Percentiles rank a stretch among this genome's conserved stretches.
phyloP scores from a whole-genome alignment of 164 flowering plant species.

The Annona cherimola region DNA sequence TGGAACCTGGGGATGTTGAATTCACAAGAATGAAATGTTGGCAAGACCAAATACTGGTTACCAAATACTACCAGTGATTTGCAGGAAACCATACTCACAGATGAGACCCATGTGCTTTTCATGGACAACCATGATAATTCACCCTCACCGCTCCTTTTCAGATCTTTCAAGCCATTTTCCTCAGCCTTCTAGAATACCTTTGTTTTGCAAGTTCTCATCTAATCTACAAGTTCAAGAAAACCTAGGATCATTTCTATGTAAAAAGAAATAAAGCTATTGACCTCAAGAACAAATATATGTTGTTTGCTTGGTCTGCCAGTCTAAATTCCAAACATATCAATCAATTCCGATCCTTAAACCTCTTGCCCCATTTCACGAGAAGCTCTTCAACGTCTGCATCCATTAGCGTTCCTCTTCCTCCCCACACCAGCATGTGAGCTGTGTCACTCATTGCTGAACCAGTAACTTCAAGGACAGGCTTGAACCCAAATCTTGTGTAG shows the following conservation, averaged over 20 bases:
- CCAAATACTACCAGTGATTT: too few relatives aligned
- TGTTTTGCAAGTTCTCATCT: too few relatives aligned
- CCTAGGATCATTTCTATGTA: neutral
- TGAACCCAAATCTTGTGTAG: slow-evolving; percentile 79
- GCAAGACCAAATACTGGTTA: too few relatives aligned
- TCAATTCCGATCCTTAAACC: slow-evolving; percentile 40
- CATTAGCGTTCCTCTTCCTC: slow-evolving; percentile 82
- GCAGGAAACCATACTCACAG: too few relatives aligned
- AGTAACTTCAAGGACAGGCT: slow-evolving; percentile 59
- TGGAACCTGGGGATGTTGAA: too few relatives aligned
- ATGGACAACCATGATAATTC: too few relatives aligned
- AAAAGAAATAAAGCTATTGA: neutral
- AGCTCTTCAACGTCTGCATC: slow-evolving; percentile 68
- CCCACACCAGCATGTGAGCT: slow-evolving; percentile 76
- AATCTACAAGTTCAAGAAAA: neutral
- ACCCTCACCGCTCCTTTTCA: too few relatives aligned
- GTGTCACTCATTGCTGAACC: slow-evolving; percentile 60
- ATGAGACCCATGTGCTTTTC: too few relatives aligned
- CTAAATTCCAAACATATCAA: neutral
- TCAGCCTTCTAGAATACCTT: too few relatives aligned
- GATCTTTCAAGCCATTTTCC: too few relatives aligned
- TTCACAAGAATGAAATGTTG: too few relatives aligned
- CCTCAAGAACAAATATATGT: neutral
- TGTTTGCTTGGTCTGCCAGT: neutral
- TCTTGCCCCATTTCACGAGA: slow-evolving; percentile 59